phyloP scores from a whole-genome alignment of 164 flowering plant species.

The Dillenia turbinata region DNA sequence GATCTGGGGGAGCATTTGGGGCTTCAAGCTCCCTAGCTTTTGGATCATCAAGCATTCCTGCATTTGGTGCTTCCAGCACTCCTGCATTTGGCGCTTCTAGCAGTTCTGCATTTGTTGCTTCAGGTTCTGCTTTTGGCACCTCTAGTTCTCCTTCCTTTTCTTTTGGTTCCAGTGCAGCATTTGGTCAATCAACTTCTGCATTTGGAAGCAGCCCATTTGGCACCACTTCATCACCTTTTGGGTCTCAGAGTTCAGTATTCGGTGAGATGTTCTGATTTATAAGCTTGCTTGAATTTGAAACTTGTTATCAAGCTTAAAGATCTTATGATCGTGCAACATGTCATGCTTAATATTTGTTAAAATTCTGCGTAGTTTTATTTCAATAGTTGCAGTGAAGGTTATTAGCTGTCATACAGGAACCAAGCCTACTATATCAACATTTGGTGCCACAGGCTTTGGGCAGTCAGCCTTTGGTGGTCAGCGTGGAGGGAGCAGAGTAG shows the following conservation, averaged over 20 bases:
- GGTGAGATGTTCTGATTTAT: conserved; percentile 31
- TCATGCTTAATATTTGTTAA: too few relatives aligned
- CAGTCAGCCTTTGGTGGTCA: conserved; percentile 66
- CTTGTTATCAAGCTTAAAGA: too few relatives aligned
- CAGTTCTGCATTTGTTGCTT: conserved; percentile 39
- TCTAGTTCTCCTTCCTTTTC: conserved; percentile 42
- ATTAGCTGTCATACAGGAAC: conserved; percentile 41
- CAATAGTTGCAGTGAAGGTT: too few relatives aligned
- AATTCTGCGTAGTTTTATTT: too few relatives aligned
- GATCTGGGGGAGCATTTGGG: conserved; percentile 51
- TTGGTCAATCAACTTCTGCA: conserved; percentile 70
- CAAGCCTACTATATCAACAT: conserved; percentile 58
- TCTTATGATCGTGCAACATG: too few relatives aligned
- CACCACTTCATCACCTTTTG: conserved; percentile 52
- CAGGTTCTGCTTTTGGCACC: conserved; percentile 55
- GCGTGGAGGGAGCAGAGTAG: conserved; percentile 76
- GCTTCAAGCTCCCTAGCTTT: conserved; percentile 39
- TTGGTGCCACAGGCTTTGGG: conserved; percentile 63
- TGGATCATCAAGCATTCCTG: conserved; percentile 23
- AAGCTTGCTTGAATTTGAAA: too few relatives aligned
- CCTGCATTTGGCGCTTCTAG: conserved; percentile 36
- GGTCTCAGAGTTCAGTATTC: conserved; percentile 59
- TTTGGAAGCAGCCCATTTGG: conserved; percentile 76
- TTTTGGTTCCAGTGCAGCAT: conserved; percentile 57
- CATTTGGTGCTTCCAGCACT: conserved; percentile 35